A percentile compares a stretch with the other conserved stretches of the same genome.
Evolutionary conservation across 257 asterid genomes (phyloP).

Genomic region (Leonotis leonurus): DNA sequence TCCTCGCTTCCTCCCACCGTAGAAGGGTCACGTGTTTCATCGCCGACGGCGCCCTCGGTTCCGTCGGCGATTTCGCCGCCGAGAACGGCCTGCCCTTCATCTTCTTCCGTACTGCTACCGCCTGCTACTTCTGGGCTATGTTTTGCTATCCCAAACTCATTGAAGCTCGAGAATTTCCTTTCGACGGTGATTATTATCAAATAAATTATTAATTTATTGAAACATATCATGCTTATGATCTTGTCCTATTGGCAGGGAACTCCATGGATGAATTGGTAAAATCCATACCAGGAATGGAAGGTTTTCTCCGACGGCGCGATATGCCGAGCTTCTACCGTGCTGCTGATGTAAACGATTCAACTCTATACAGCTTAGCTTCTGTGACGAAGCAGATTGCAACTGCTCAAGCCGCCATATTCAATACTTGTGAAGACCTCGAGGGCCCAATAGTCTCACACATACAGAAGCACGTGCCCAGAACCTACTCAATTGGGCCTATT

Average conservation of each 20-base stretch:
- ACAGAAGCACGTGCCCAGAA: conserved; percentile 31
- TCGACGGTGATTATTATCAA: not conserved
- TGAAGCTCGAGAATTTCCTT: conserved; percentile 46
- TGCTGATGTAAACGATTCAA: conserved; percentile 18
- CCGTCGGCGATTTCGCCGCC: conserved; percentile 40
- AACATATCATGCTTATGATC: no score
- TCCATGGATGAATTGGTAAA: conserved; percentile 29
- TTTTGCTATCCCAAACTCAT: conserved; percentile 40
- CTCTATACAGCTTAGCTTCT: not conserved
- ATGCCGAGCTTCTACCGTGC: conserved; percentile 27
- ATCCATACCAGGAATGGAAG: conserved; percentile 34
- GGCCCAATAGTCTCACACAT: conserved; percentile 30
- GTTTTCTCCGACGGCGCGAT: conserved; percentile 30
- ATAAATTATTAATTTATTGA: no score
- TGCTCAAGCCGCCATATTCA: conserved; percentile 42
- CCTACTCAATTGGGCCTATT: conserved; percentile 48
- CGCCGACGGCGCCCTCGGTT: conserved; percentile 44
- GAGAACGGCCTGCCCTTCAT: conserved; percentile 49
- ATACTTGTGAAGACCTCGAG: conserved; percentile 55
- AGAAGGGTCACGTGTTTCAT: conserved; percentile 33
- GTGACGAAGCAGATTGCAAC: conserved; percentile 26
- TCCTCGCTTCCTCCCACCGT: conserved; percentile 6
- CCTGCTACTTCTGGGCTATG: conserved; percentile 46
- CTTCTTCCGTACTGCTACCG: conserved; percentile 39
- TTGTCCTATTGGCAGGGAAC: not conserved